Conservation (phyloP, 2,329 filamentous ascomycete genomes). For the Elsinoe batatas region DNA sequence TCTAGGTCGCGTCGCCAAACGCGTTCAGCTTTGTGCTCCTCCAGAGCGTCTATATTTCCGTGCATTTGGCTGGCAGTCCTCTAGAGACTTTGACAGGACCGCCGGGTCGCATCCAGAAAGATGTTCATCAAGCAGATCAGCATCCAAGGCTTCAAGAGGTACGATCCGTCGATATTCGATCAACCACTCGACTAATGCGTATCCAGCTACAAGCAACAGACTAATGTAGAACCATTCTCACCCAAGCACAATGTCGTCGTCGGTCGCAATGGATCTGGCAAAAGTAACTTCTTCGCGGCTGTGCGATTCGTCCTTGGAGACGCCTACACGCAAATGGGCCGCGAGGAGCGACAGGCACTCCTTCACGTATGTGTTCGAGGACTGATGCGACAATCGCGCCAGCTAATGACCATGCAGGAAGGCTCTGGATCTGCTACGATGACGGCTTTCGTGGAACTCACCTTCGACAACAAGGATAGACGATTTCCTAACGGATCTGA, state of each 20-base stretch:
- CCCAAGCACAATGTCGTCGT: slow-evolving; percentile 97
- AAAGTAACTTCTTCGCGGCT: slow-evolving; percentile 98
- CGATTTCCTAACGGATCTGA: slow-evolving; percentile 89
- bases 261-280: slow-evolving; percentile 96
- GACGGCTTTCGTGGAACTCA: slow-evolving; percentile 98
- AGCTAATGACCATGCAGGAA: slow-evolving; percentile 43
- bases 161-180: slow-evolving; percentile 21
- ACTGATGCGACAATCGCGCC: background rate
- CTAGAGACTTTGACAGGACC: background rate
- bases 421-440: slow-evolving; percentile 95
- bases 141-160: slow-evolving; percentile 99
- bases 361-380: slow-evolving; percentile 52
- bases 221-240: slow-evolving; percentile 95
- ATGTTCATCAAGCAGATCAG: slow-evolving; percentile 99
- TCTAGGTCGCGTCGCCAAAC: background rate
- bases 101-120: background rate
- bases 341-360: slow-evolving; percentile 88
- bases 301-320: slow-evolving; percentile 98
- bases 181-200: slow-evolving; percentile 14
- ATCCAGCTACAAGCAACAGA: slow-evolving; percentile 94
- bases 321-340: slow-evolving; percentile 90
- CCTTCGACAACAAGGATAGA: slow-evolving; percentile 95
- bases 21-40: background rate
- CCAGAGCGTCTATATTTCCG: background rate
- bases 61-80: background rate